These are phyloP conservation scores for Cyclostephanos invisitatus DNA, from an alignment of 108 stramenopile genomes.

Conservation along the genomic window DNA sequence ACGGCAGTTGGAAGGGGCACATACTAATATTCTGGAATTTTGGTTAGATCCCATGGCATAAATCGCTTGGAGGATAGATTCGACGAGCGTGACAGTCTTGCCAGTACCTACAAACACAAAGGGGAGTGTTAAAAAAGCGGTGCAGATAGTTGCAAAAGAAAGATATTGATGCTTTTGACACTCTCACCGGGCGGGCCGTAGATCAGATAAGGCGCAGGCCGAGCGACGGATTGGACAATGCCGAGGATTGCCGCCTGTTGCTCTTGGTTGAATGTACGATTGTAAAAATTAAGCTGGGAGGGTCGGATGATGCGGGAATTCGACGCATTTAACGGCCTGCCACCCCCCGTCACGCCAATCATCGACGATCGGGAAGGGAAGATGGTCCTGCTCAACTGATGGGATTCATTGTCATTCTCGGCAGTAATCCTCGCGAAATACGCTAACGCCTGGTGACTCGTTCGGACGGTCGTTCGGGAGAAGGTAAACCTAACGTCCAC, in stretches of 20 bases:
- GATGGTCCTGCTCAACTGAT: slow-evolving; percentile 1
- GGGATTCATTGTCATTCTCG: neutral
- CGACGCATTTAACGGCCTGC: slow-evolving; percentile 8
- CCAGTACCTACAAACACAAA: slow-evolving; percentile 17
- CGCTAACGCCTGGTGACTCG: slow-evolving; percentile 43
- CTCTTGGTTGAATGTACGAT: slow-evolving; percentile 53
- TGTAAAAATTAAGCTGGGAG: slow-evolving; percentile 31
- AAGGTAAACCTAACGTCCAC: slow-evolving; percentile 69
- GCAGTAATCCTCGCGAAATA: neutral
- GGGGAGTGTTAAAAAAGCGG: neutral
- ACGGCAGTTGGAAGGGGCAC: slow-evolving; percentile 68
- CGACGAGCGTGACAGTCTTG: slow-evolving; percentile 69
- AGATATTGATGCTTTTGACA: neutral
- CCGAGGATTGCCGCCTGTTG: slow-evolving; percentile 53
- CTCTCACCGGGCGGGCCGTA: slow-evolving; percentile 65
- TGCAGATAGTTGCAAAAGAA: neutral
- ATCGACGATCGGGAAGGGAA: neutral
- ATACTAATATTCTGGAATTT: slow-evolving; percentile 52
- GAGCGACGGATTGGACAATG: slow-evolving; percentile 29
- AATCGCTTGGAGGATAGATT: slow-evolving; percentile 56
- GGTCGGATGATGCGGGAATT: slow-evolving; percentile 13
- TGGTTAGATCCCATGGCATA: slow-evolving; percentile 20
- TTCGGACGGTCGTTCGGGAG: slow-evolving; percentile 51
- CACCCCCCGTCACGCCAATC: neutral
- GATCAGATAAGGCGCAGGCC: slow-evolving; percentile 62